These are phyloP conservation scores for Cryptosporidium sp. DNA, from an alignment of 169 alveolate genomes.

Conservation along the genomic window DNA sequence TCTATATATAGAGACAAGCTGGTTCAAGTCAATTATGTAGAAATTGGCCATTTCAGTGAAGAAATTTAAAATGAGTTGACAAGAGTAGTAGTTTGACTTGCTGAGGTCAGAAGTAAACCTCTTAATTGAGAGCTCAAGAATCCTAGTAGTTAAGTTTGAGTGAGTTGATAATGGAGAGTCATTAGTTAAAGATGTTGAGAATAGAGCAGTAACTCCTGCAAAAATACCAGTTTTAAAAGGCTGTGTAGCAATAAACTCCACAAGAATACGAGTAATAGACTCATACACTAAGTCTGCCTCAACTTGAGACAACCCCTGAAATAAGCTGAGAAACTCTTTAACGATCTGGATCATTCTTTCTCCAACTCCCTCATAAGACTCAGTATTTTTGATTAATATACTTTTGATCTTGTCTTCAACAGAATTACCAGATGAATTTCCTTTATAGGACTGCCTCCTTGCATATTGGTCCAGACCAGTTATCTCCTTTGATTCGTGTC, in stretches of 20 bases:
- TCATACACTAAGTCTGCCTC: conserved; percentile 23
- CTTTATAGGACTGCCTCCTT: not conserved
- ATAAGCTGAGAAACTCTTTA: not conserved
- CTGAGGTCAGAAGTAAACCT: conserved; percentile 37
- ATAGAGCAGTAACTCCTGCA: conserved; percentile 68
- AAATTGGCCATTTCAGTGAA: conserved; percentile 56
- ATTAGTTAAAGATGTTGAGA: conserved; percentile 65
- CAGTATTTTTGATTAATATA: conserved; percentile 28
- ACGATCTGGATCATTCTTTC: conserved; percentile 48
- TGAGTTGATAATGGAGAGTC: conserved; percentile 25
- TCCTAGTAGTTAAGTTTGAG: conserved; percentile 19
- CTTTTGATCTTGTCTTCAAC: conserved; percentile 18
- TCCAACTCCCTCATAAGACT: conserved; percentile 67
- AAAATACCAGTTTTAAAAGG: conserved; percentile 69
- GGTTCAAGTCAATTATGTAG: conserved; percentile 13
- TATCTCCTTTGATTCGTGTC: not conserved
- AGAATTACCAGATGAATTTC: not conserved
- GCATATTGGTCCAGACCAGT: not conserved
- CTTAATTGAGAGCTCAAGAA: conserved; percentile 24
- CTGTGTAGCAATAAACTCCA: conserved; percentile 55
- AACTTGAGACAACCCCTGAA: conserved; percentile 1
- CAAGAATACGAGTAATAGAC: conserved; percentile 4
- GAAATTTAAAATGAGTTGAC: conserved; percentile 28
- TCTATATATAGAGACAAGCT: conserved; percentile 51
- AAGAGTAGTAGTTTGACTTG: conserved; percentile 21